These are phyloP conservation scores for Plasmopara muralis DNA, from an alignment of 352 stramenopile species.

Conservation along the genomic window DNA sequence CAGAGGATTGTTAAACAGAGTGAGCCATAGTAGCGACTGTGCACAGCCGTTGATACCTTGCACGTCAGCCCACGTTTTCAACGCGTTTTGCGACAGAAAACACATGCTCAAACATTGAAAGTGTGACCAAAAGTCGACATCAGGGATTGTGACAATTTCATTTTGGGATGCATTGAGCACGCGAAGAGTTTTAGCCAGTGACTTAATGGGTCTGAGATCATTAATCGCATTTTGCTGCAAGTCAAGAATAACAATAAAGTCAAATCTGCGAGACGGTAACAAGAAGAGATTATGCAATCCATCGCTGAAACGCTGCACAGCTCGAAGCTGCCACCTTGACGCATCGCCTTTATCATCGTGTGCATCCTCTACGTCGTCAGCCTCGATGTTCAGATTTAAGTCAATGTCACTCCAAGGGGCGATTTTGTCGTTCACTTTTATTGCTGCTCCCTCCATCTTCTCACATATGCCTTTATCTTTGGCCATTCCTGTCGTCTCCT, in stretches of 20 bases:
- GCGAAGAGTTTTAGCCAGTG: constrained; percentile 33
- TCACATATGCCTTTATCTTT: no score
- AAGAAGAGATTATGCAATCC: constrained; percentile 22
- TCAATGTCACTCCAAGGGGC: constrained; percentile 10
- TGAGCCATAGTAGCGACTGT: constrained; percentile 47
- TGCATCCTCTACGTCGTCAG: constrained; percentile 3
- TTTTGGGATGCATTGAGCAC: constrained; percentile 62
- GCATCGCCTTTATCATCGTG: constrained; percentile 13
- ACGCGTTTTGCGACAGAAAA: constrained; percentile 52
- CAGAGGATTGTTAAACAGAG: constrained; percentile 51
- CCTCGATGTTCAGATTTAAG: constrained; percentile 3
- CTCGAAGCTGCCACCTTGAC: constrained; percentile 38
- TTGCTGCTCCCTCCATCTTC: not conserved
- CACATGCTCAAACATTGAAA: constrained; percentile 45
- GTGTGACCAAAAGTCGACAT: constrained; percentile 38
- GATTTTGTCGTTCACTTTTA: constrained; percentile 3
- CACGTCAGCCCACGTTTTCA: constrained; percentile 46
- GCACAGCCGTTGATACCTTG: constrained; percentile 38
- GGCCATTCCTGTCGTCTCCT: no score
- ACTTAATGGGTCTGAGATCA: constrained; percentile 46
- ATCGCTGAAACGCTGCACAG: constrained; percentile 51
- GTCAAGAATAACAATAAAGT: constrained; percentile 53
- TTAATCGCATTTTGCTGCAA: constrained; percentile 53
- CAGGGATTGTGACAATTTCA: constrained; percentile 37
- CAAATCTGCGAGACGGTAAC: constrained; percentile 34